Conservation (phyloP, 2,329 filamentous ascomycete species). For the Fusarium gaditjirri region DNA sequence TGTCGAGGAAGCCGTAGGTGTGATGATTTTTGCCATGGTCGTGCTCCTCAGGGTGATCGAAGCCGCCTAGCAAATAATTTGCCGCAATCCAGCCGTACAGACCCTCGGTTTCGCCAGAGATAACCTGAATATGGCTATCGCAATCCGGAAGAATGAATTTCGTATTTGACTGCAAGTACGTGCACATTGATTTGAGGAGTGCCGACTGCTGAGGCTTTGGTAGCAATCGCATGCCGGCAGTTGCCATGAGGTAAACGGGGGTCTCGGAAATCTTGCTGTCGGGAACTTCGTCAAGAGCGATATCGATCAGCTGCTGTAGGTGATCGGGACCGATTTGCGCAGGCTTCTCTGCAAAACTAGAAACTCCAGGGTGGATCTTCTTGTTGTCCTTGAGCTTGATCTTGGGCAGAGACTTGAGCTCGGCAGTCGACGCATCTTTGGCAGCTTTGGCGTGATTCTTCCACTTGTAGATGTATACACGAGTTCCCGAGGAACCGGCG, state of each 20-base stretch:
- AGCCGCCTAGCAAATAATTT: conserved; percentile 93
- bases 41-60: conserved; percentile 80
- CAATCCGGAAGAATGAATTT: conserved; percentile 91
- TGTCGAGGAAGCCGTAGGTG: conserved; percentile 97
- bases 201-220: conserved; percentile 76
- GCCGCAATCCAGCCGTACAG: conserved; percentile 97
- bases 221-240: conserved; percentile 91
- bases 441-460: conserved; percentile 75
- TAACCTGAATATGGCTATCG: conserved; percentile 88
- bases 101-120: conserved; percentile 93
- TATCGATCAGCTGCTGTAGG: conserved; percentile 80
- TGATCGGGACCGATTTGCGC: conserved; percentile 83
- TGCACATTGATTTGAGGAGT: conserved; percentile 82
- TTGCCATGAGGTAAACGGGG: conserved; percentile 94
- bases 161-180: conserved; percentile 80
- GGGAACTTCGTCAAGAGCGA: conserved; percentile 84
- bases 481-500: conserved; percentile 96
- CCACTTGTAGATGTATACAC: conserved; percentile 95
- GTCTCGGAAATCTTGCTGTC: conserved; percentile 81
- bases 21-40: conserved; percentile 87
- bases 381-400: conserved; percentile 88
- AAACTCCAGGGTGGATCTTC: conserved; percentile 94
- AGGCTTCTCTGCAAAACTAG: conserved; percentile 84
- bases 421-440: conserved; percentile 58
- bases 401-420: conserved; percentile 75